These are phyloP conservation scores for Fusarium verticillioides DNA, from an alignment of 2,329 filamentous ascomycete species.

Conservation along the genomic window DNA sequence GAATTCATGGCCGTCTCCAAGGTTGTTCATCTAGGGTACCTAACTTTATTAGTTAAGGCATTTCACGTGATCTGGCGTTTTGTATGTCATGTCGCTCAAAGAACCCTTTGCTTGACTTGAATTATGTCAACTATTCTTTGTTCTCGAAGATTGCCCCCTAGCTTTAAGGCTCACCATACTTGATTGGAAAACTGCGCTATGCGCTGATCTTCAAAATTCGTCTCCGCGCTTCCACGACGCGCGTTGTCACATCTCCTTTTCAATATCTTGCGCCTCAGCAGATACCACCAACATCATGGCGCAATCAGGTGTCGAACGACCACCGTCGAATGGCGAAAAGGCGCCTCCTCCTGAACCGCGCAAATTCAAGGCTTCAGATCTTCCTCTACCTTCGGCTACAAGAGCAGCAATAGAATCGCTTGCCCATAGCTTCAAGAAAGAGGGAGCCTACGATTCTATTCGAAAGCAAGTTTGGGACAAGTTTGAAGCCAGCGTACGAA, in stretches of 20 bases:
- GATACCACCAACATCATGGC: constrained; percentile 22
- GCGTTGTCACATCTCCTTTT: constrained; percentile 19
- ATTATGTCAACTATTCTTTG: constrained; percentile 7
- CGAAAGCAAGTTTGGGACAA: constrained; percentile 82
- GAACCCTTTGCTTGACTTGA: constrained; percentile 1
- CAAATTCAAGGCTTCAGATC: constrained; percentile 78
- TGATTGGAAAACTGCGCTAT: constrained; percentile 21
- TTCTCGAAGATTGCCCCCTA: neutral
- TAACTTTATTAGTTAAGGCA: neutral
- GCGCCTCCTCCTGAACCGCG: constrained; percentile 36
- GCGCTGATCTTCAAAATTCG: constrained; percentile 19
- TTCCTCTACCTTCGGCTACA: constrained; percentile 79
- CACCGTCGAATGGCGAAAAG: constrained; percentile 34
- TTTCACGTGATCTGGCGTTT: constrained; percentile 45
- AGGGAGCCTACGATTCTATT: constrained; percentile 82
- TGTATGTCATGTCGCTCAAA: constrained; percentile 32
- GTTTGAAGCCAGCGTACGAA: constrained; percentile 74
- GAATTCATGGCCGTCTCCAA: neutral
- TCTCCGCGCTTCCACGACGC: constrained; percentile 23
- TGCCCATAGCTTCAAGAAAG: constrained; percentile 86
- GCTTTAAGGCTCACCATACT: neutral
- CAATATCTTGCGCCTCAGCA: constrained; percentile 8
- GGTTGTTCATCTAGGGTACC: constrained; percentile 21
- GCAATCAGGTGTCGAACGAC: constrained; percentile 39
- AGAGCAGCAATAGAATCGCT: constrained; percentile 78